A percentile compares a stretch with the other conserved stretches of the same genome.
phyloP scores from a whole-genome alignment of 371 early-diverging fungal species.

The Lichtheimia ramosa region DNA sequence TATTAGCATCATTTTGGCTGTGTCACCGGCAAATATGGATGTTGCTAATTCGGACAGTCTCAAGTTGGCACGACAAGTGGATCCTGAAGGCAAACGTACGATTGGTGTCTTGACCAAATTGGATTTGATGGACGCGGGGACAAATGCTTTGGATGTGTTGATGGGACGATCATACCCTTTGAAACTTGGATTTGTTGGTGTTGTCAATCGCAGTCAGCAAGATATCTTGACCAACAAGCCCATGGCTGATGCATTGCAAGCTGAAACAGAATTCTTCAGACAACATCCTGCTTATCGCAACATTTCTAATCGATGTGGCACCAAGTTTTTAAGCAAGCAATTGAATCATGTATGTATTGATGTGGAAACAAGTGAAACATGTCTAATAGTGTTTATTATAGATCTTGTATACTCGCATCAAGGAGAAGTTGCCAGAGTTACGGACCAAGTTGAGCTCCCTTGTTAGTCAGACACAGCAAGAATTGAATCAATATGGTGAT shows the following conservation, averaged over 20 bases:
- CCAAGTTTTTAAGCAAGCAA: conserved; percentile 28
- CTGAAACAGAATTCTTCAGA: conserved; percentile 81
- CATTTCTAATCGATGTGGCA: conserved; percentile 73
- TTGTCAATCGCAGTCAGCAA: conserved; percentile 88
- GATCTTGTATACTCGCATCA: conserved; percentile 79
- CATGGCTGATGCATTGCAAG: conserved; percentile 75
- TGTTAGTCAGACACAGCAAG: conserved; percentile 80
- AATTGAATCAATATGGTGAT: conserved; percentile 75
- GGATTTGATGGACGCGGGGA: conserved; percentile 94
- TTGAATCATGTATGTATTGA: conserved; percentile 22
- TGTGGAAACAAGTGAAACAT: neutral
- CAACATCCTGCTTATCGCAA: conserved; percentile 82
- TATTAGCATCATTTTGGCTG: conserved; percentile 86
- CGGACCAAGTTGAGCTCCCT: conserved; percentile 78
- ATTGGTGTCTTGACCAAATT: conserved; percentile 92
- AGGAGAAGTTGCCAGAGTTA: conserved; percentile 80
- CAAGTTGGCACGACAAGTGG: conserved; percentile 88
- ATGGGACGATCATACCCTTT: conserved; percentile 78
- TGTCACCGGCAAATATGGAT: conserved; percentile 91
- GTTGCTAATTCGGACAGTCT: conserved; percentile 94
- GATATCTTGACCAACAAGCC: conserved; percentile 80
- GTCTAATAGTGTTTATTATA: conserved; percentile 16
- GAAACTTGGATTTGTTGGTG: conserved; percentile 87
- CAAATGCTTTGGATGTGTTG: conserved; percentile 85
- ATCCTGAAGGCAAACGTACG: conserved; percentile 79